Conservation (phyloP, 1,284 basidiomycete genomes). For the Puccinia triticina region DNA sequence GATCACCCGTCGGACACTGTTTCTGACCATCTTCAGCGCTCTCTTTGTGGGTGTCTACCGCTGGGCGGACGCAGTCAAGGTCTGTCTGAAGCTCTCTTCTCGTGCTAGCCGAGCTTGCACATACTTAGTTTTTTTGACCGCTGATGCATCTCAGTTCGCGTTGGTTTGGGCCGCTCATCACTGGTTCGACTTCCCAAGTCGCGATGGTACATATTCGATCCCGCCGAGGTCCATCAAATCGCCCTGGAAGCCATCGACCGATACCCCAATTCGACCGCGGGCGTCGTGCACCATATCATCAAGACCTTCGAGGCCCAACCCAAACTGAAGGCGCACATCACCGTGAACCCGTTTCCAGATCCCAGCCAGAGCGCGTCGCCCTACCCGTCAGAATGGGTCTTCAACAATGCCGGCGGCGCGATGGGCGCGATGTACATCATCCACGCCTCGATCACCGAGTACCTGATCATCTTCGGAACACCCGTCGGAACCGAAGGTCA, state of each 20-base stretch:
- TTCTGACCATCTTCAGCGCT: conserved; percentile 14
- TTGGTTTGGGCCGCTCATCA: too few relatives aligned
- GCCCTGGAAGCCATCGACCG: conserved; percentile 71
- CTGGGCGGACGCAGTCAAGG: conserved; percentile 44
- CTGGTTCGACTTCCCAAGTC: conserved; percentile 54
- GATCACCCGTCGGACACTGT: conserved; percentile 10
- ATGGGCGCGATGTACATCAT: conserved; percentile 98
- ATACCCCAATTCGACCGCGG: conserved; percentile 67
- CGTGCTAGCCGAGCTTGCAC: too few relatives aligned
- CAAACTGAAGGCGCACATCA: not conserved
- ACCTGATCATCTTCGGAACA: conserved; percentile 83
- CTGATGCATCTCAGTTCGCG: too few relatives aligned
- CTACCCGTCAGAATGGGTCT: conserved; percentile 78
- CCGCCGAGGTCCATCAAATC: conserved; percentile 69
- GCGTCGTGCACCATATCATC: conserved; percentile 76
- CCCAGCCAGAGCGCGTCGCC: not conserved
- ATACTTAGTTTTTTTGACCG: not conserved
- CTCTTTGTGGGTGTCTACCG: conserved; percentile 26
- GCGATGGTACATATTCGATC: conserved; percentile 74
- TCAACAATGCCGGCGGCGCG: conserved; percentile 96
- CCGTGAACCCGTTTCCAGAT: conserved; percentile 20
- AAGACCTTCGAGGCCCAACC: conserved; percentile 65
- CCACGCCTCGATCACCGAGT: conserved; percentile 72
- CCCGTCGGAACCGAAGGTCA: conserved; percentile 96
- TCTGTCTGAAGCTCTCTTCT: not conserved